These are phyloP conservation scores for Neofusicoccum cordaticola DNA, from an alignment of 2,329 filamentous ascomycete genomes.

Conservation along the genomic window DNA sequence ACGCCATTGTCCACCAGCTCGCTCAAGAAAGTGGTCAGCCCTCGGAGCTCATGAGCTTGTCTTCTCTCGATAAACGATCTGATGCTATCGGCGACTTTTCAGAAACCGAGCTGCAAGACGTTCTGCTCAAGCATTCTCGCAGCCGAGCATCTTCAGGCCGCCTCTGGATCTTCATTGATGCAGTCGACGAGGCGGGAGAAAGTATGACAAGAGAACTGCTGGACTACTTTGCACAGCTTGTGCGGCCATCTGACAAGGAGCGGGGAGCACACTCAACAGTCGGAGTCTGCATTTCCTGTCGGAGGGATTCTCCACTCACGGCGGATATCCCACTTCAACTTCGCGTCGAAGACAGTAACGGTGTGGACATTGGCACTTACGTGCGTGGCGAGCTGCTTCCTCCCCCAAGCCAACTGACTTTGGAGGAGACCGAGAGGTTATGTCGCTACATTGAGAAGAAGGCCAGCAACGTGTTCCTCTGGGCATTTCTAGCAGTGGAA, in stretches of 20 bases:
- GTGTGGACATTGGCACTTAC: neutral
- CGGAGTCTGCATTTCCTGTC: neutral
- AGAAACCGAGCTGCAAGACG: constrained; percentile 1
- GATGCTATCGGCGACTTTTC: neutral
- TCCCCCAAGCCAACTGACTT: neutral
- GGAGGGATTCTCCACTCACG: neutral
- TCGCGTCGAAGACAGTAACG: neutral
- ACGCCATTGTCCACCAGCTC: neutral
- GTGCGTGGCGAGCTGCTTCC: neutral
- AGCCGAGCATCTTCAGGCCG: no score
- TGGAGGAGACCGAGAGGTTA: neutral
- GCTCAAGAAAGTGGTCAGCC: neutral
- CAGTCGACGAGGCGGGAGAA: neutral
- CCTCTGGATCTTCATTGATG: constrained; percentile 1
- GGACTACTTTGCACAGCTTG: neutral
- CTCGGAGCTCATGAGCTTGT: neutral
- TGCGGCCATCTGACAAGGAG: no score
- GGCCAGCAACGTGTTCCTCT: neutral
- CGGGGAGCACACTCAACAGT: neutral
- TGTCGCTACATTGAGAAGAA: neutral
- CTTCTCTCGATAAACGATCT: no score
- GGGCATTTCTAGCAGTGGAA: neutral
- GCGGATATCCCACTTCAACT: neutral
- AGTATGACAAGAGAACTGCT: neutral
- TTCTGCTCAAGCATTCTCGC: neutral